Evolutionary conservation across 371 early-diverging fungal species (phyloP).

Genomic region (Fennellomyces sp.): DNA sequence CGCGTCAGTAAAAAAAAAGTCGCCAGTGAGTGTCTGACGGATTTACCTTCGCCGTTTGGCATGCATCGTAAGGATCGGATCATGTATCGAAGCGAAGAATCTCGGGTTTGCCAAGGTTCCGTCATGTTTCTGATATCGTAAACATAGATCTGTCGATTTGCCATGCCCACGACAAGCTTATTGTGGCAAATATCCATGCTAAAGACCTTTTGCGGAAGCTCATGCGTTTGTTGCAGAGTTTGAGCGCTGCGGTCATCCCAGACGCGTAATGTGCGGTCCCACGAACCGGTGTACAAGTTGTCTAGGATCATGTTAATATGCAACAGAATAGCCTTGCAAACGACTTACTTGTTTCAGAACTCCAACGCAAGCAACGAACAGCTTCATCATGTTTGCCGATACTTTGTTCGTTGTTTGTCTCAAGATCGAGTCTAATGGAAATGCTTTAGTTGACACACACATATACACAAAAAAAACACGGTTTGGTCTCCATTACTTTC

Average conservation of each 20-base stretch:
- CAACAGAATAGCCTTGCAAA: neutral
- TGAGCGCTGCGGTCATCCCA: conserved; percentile 75
- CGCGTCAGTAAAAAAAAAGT: neutral
- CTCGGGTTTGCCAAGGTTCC: conserved; percentile 73
- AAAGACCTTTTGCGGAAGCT: conserved; percentile 69
- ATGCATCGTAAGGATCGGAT: conserved; percentile 79
- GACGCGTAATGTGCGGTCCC: conserved; percentile 85
- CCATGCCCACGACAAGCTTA: conserved; percentile 83
- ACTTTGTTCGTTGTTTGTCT: conserved; percentile 41
- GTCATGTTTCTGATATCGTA: conserved; percentile 86
- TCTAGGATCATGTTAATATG: conserved; percentile 31
- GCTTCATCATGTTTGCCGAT: conserved; percentile 63
- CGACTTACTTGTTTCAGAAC: conserved; percentile 50
- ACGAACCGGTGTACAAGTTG: conserved; percentile 78
- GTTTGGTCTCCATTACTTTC: conserved; percentile 56
- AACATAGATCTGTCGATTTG: conserved; percentile 74
- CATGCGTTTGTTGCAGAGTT: conserved; percentile 39
- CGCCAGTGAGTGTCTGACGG: neutral
- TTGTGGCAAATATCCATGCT: conserved; percentile 76
- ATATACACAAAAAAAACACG: neutral
- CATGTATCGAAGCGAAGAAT: conserved; percentile 83
- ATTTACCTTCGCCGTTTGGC: conserved; percentile 80
- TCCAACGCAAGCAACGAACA: conserved; percentile 67
- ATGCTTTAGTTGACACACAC: too few relatives aligned
- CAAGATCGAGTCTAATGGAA: conserved; percentile 55